Evolutionary conservation across 2,329 filamentous ascomycete genomes (phyloP), one percentile per base, ranked within the genome.

Genomic region (Apiospora kogelbergensis): DNA sequence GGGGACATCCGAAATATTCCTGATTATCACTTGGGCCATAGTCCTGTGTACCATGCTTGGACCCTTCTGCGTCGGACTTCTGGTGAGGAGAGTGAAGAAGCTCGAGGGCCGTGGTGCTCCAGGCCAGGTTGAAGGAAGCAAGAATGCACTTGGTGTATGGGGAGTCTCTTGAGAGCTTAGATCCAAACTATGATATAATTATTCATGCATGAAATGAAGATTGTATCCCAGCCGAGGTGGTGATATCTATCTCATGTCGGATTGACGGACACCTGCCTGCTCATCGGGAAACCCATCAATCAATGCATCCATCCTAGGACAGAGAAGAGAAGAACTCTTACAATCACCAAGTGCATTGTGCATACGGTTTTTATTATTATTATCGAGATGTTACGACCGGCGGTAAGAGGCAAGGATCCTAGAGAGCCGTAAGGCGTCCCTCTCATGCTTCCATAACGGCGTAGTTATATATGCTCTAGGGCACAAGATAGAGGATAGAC

Each of bases 401-500:
- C 89, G 89, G 89, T 91, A 91, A 91, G 89, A 90, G 86, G 86
- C 86, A 86, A 74, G 82, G 85, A 81, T 89, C 88, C 88, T 84
- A 75, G 85, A 89, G 84, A 81, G 80, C 69, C 45, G 11, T 15
- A 79, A 81, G 76, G 77, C 75, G 76, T 80, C 84, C 87, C 87
- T 91, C 83, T 84, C 87, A 86, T 88, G 88, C 88, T 90, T 91
- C 89, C 89, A 91, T 89, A 90, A 89, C 80, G 88, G 88, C 88
- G 86, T 88, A 89, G 79, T 76, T 80, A 77, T 65, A 77, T 74
- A 79, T 84, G 70, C 78, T 91, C 89, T 90, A 76, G 89, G 85
- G 84, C 88, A 90, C 87, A 90, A 88, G 88, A 91, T 91, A 91
- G 89, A 91, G 89, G 88, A 87, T 64, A 84, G 84, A 88, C 88